phyloP scores from a whole-genome alignment of 148 eudicot genomes.

The Cornus suecica region DNA sequence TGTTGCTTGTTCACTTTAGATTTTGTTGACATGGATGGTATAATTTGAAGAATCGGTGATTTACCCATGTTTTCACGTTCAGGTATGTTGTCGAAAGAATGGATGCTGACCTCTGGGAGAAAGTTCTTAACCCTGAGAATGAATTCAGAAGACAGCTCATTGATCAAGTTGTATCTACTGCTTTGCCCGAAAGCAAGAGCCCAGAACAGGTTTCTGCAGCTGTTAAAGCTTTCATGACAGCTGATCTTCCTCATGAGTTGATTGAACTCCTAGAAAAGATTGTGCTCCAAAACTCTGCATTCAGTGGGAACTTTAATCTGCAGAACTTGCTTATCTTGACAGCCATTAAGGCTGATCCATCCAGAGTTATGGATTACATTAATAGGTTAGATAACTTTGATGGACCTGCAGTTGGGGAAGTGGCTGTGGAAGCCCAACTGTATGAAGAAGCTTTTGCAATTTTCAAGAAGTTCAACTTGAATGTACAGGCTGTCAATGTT shows the following conservation, averaged over 20 bases:
- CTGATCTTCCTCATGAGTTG: constrained; percentile 96
- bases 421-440: constrained; percentile 92
- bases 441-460: constrained; percentile 96
- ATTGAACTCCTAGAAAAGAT: constrained; percentile 97
- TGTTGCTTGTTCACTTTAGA: constrained; percentile 4
- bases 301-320: constrained; percentile 93
- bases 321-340: constrained; percentile 95
- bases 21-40: not conserved
- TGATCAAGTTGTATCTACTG: constrained; percentile 99
- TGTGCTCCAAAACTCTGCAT: constrained; percentile 96
- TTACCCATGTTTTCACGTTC: not conserved
- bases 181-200: constrained; percentile 98
- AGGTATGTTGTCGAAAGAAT: constrained; percentile 96
- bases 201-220: constrained; percentile 99
- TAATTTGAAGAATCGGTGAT: not conserved
- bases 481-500: constrained; percentile 93
- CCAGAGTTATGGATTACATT: constrained; percentile 93
- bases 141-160: constrained; percentile 91
- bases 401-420: constrained; percentile 97
- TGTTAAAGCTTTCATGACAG: constrained; percentile 99
- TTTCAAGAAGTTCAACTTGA: constrained; percentile 92
- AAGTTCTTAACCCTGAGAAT: constrained; percentile 89
- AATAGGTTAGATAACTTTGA: constrained; percentile 96
- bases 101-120: constrained; percentile 95
- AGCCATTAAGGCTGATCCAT: constrained; percentile 95